These are phyloP conservation scores for Alternaria alternata DNA, from an alignment of 2,329 filamentous ascomycete species.

Conservation along the genomic window DNA sequence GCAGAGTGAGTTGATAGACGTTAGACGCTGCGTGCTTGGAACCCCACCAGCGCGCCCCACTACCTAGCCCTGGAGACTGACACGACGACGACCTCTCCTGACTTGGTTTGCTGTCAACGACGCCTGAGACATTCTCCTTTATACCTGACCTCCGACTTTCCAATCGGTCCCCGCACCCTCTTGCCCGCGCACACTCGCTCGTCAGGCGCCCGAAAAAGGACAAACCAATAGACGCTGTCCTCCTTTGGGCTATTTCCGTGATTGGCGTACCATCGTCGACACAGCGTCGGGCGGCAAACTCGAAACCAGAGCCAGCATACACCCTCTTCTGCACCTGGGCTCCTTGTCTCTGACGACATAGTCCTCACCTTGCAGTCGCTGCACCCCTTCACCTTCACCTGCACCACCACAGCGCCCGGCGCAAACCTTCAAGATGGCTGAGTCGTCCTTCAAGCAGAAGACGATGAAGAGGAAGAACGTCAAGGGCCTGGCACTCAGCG, in stretches of 20 bases:
- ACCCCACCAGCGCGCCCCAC: constrained; percentile 39
- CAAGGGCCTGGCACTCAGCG: constrained; percentile 89
- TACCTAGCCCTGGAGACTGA: constrained; percentile 22
- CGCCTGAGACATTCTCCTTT: constrained; percentile 28
- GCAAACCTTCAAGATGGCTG: constrained; percentile 58
- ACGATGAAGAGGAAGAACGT: constrained; percentile 99
- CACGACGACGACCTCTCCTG: constrained; percentile 33
- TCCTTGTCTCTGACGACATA: constrained; percentile 17
- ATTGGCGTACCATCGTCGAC: constrained; percentile 49
- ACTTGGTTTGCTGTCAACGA: constrained; percentile 26
- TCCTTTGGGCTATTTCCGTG: constrained; percentile 42
- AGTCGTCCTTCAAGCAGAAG: constrained; percentile 67
- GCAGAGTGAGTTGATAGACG: constrained; percentile 26
- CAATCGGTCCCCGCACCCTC: constrained; percentile 33
- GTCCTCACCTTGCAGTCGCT: constrained; percentile 7
- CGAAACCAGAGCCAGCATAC: constrained; percentile 37
- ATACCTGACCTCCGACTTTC: constrained; percentile 15
- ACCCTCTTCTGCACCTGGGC: constrained; percentile 15
- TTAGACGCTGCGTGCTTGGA: constrained; percentile 25
- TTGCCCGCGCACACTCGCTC: constrained; percentile 22
- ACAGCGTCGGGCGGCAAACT: constrained; percentile 49
- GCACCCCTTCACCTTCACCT: constrained; percentile 9
- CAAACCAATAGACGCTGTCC: constrained; percentile 52
- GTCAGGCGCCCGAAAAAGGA: constrained; percentile 38
- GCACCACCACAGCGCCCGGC: constrained; percentile 23